Conservation (phyloP, 768 basidiomycete species). For the Symmetrospora coprosmae region DNA sequence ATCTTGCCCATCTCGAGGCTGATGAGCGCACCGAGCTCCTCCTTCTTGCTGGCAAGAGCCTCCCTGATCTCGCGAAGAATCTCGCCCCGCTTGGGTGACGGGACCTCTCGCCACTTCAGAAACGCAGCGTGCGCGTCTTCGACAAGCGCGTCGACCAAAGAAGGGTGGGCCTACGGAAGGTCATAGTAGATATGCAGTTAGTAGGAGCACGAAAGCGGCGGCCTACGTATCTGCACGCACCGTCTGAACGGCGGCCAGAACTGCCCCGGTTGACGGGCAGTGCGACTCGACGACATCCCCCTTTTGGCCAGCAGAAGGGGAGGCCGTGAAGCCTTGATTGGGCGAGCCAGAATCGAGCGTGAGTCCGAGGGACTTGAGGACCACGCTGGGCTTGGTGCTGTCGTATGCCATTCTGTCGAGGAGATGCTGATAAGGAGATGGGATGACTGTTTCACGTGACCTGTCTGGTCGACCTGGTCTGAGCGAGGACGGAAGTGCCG, state of each 20-base stretch:
- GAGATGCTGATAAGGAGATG: no score
- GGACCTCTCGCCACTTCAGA: conserved; percentile 54
- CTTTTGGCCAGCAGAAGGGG: no score
- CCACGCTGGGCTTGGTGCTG: no score
- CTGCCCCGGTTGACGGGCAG: conserved; percentile 16
- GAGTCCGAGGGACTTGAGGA: no score
- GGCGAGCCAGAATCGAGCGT: no score
- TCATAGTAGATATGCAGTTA: no score
- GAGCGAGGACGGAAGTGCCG: no score
- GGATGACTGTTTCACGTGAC: no score
- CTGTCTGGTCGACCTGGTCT: no score
- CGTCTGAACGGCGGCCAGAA: conserved; percentile 1
- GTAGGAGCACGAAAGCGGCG: no score
- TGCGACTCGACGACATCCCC: conserved; percentile 2
- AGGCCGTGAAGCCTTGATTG: no score
- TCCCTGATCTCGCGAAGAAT: conserved; percentile 74
- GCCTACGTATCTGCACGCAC: background rate
- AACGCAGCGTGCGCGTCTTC: conserved; percentile 62
- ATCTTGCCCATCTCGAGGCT: conserved; percentile 55
- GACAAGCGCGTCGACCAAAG: conserved; percentile 35
- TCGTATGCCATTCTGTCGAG: no score
- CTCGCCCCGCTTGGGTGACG: conserved; percentile 78
- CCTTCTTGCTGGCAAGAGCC: conserved; percentile 48
- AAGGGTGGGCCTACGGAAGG: background rate
- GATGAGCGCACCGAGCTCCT: conserved; percentile 64